Conservation (phyloP, 2,329 filamentous ascomycete species). For the Pyricularia sp. region DNA sequence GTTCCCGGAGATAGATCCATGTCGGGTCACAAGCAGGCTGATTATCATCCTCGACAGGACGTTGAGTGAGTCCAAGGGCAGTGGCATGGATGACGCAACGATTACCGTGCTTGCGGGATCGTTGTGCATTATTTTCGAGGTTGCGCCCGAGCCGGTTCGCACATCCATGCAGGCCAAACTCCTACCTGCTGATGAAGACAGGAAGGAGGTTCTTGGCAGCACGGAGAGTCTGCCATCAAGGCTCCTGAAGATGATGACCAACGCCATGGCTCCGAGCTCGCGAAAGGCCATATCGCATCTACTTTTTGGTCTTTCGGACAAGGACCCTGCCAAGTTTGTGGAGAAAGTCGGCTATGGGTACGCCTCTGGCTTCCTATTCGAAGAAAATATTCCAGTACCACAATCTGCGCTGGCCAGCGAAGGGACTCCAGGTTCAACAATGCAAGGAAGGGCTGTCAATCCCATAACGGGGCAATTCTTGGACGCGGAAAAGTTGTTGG, state of each 20-base stretch:
- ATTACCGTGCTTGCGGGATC: slow-evolving; percentile 64
- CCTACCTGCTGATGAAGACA: slow-evolving; percentile 65
- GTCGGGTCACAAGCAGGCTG: slow-evolving; percentile 48
- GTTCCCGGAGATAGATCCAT: slow-evolving; percentile 52
- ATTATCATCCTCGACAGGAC: slow-evolving; percentile 57
- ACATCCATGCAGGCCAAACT: slow-evolving; percentile 51
- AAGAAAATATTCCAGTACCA: slow-evolving; percentile 68
- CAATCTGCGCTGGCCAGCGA: slow-evolving; percentile 26
- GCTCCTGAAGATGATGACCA: slow-evolving; percentile 65
- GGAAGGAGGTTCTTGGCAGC: slow-evolving; percentile 63
- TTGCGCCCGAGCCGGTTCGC: slow-evolving; percentile 50
- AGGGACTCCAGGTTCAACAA: background rate
- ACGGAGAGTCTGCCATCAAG: slow-evolving; percentile 61
- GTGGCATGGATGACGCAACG: slow-evolving; percentile 53
- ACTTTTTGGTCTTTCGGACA: slow-evolving; percentile 77
- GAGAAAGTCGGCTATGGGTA: slow-evolving; percentile 91
- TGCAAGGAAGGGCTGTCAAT: slow-evolving; percentile 43
- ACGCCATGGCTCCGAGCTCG: slow-evolving; percentile 56
- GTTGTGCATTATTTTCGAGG: slow-evolving; percentile 56
- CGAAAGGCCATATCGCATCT: slow-evolving; percentile 64
- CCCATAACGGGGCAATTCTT: slow-evolving; percentile 78
- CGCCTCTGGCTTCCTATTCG: slow-evolving; percentile 79
- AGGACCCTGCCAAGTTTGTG: slow-evolving; percentile 67
- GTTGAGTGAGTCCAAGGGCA: slow-evolving; percentile 47
- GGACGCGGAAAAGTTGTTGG: slow-evolving; percentile 48